These are phyloP conservation scores for Colletotrichum sp. DNA, from an alignment of 2,329 filamentous ascomycete genomes.

Conservation along the genomic window DNA sequence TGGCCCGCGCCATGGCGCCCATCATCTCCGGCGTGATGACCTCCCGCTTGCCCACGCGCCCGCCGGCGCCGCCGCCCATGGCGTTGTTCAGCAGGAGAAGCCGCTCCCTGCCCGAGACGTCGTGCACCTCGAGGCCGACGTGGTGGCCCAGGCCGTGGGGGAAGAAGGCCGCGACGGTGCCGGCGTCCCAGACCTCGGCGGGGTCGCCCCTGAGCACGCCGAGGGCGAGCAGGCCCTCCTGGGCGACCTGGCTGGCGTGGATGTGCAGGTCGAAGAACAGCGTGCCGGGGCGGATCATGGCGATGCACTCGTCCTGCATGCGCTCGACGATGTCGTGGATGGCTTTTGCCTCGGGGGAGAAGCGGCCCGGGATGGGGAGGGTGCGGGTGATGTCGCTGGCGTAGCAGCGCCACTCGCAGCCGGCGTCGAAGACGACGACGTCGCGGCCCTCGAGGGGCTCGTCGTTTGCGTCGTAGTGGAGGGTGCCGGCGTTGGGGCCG, in stretches of 20 bases:
- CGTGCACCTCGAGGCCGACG: slow-evolving; percentile 69
- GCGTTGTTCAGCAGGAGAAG: slow-evolving; percentile 34
- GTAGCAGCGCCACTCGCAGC: slow-evolving; percentile 84
- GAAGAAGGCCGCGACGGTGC: slow-evolving; percentile 67
- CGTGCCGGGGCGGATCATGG: slow-evolving; percentile 70
- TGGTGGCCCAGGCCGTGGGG: slow-evolving; percentile 71
- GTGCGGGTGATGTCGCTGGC: slow-evolving; percentile 91
- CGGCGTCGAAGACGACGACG: slow-evolving; percentile 84
- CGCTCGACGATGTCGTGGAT: slow-evolving; percentile 79
- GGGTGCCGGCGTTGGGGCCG: slow-evolving; percentile 79
- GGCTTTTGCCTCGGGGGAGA: slow-evolving; percentile 69
- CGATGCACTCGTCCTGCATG: slow-evolving; percentile 82
- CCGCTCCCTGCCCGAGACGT: slow-evolving; percentile 51
- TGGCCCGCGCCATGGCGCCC: slow-evolving; percentile 27
- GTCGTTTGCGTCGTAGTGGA: slow-evolving; percentile 88
- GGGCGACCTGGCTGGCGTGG: slow-evolving; percentile 74
- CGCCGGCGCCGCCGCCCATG: slow-evolving; percentile 24
- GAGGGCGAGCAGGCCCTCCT: slow-evolving; percentile 71
- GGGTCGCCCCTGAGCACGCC: slow-evolving; percentile 73
- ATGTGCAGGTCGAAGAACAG: slow-evolving; percentile 76
- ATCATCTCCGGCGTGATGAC: slow-evolving; percentile 42
- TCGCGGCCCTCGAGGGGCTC: slow-evolving; percentile 71
- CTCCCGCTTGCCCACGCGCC: slow-evolving; percentile 45
- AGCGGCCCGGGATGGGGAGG: slow-evolving; percentile 75
- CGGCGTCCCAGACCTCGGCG: slow-evolving; percentile 54